Evolutionary conservation across 2,329 filamentous ascomycete species (phyloP).

Genomic region (Colletotrichum melonis): DNA sequence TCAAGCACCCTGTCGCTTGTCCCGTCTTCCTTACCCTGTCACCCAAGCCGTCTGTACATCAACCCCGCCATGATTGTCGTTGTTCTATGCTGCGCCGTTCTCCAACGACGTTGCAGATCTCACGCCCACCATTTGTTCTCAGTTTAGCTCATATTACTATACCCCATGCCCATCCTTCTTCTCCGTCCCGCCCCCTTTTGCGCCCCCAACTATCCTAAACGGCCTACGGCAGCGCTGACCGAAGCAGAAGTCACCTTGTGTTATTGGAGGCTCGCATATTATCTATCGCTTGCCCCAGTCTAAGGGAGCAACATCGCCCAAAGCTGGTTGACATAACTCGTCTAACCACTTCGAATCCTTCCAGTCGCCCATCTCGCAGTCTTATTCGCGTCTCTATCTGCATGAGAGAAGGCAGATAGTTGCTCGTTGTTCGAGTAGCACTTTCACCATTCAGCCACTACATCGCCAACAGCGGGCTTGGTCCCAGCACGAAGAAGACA

Average conservation of each 20-base stretch:
- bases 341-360: neutral
- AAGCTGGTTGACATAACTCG: neutral
- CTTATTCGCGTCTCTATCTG: neutral
- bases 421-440: neutral
- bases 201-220: slow-evolving; percentile 51
- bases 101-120: slow-evolving; percentile 49
- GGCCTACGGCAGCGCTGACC: slow-evolving; percentile 52
- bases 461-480: slow-evolving; percentile 22
- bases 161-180: slow-evolving; percentile 40
- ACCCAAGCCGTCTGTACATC: slow-evolving; percentile 43
- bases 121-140: slow-evolving; percentile 50
- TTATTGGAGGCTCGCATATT: neutral
- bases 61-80: slow-evolving; percentile 51
- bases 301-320: neutral
- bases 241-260: slow-evolving; percentile 37
- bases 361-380: neutral
- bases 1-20: slow-evolving; percentile 44
- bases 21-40: slow-evolving; percentile 17
- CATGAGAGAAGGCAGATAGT: slow-evolving; percentile 17
- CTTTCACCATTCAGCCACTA: slow-evolving; percentile 20
- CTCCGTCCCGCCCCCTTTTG: slow-evolving; percentile 48
- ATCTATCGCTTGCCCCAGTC: neutral
- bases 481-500: slow-evolving; percentile 41
- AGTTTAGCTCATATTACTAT: slow-evolving; percentile 52
- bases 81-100: slow-evolving; percentile 50